A percentile compares a stretch with the other conserved stretches of the same genome.
Evolutionary conservation across 106 monocot genomes (phyloP).

Genomic region (Iris macrosiphon): DNA sequence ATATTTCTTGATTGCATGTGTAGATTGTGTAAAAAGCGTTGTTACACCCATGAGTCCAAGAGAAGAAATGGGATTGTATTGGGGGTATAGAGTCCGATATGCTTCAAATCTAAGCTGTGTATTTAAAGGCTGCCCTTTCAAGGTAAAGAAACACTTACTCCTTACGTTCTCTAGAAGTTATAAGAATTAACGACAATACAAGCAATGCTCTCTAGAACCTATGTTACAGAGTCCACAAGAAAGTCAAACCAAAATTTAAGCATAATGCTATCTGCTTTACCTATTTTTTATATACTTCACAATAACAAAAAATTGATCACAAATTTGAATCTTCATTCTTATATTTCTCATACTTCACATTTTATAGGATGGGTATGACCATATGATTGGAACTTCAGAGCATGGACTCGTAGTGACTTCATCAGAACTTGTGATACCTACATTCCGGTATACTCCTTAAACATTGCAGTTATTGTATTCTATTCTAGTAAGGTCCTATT

Average conservation of each 20-base stretch:
- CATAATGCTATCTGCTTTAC: no score
- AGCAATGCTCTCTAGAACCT: no score
- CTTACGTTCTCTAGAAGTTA: neutral
- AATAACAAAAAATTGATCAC: no score
- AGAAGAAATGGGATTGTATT: slow-evolving; percentile 75
- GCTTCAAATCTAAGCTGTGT: slow-evolving; percentile 62
- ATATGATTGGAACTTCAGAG: slow-evolving; percentile 94
- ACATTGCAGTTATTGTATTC: neutral
- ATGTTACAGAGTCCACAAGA: no score
- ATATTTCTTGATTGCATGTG: slow-evolving; percentile 3
- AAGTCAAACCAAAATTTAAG: no score
- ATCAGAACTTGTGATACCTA: slow-evolving; percentile 74
- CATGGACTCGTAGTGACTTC: slow-evolving; percentile 69
- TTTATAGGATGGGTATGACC: slow-evolving; percentile 84
- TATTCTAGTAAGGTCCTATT: no score
- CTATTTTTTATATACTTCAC: no score
- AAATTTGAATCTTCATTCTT: no score
- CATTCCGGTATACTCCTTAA: slow-evolving; percentile 37
- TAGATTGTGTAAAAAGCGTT: slow-evolving; percentile 53
- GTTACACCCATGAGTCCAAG: slow-evolving; percentile 49
- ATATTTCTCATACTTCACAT: slow-evolving; percentile 5
- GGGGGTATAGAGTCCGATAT: slow-evolving; percentile 95
- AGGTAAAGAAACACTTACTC: slow-evolving; percentile 33
- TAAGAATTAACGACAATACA: neutral
- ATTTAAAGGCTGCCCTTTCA: slow-evolving; percentile 45